A percentile compares a stretch with the other conserved stretches of the same genome.
phyloP scores from a whole-genome alignment of 768 basidiomycete genomes.

The Pulveroboletus sp. region DNA sequence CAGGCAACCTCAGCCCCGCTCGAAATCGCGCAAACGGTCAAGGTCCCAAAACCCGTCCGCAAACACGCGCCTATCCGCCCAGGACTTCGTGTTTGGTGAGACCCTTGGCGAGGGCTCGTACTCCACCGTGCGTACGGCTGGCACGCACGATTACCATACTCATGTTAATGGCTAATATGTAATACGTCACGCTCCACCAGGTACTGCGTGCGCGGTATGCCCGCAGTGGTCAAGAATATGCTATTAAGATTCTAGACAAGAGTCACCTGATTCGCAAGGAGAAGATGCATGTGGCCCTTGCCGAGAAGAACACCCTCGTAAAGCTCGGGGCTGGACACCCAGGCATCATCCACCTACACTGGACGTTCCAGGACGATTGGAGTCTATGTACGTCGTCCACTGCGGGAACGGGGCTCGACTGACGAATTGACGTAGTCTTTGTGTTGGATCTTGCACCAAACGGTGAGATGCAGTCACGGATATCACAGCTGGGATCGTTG shows the following conservation, averaged over 20 bases:
- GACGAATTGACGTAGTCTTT: constrained; percentile 49
- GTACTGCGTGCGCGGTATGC: constrained; percentile 53
- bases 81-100: constrained; percentile 70
- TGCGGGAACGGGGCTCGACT: neutral
- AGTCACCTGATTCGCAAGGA: constrained; percentile 73
- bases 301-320: constrained; percentile 76
- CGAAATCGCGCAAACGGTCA: constrained; percentile 37
- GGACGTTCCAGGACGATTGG: constrained; percentile 82
- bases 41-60: constrained; percentile 44
- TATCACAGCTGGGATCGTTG: constrained; percentile 80
- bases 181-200: constrained; percentile 30
- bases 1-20: constrained; percentile 27
- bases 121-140: constrained; percentile 56
- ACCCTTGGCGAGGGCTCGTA: constrained; percentile 81
- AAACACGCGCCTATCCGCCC: constrained; percentile 41
- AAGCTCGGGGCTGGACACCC: constrained; percentile 64
- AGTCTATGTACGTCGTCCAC: constrained; percentile 62
- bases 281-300: constrained; percentile 69
- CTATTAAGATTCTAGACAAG: constrained; percentile 82
- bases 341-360: constrained; percentile 75
- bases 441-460: constrained; percentile 73
- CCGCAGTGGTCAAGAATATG: constrained; percentile 59
- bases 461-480: constrained; percentile 71
- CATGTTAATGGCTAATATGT: constrained; percentile 10
- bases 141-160: neutral